Conservation (phyloP, 129 eudicot species). For the Tagetes patula region DNA sequence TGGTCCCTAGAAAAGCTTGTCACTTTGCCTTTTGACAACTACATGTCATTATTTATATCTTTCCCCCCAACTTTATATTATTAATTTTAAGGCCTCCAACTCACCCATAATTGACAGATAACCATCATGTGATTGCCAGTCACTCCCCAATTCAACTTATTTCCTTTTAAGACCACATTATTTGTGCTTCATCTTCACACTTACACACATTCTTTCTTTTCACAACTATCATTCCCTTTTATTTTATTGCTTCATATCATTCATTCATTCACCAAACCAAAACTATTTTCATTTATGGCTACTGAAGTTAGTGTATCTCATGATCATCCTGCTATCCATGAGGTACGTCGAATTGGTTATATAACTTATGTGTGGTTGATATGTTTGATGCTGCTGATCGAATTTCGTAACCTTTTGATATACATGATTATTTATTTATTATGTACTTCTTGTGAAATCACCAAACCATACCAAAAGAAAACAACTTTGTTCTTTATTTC, state of each 20-base stretch:
- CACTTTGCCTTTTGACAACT: conserved; percentile 60
- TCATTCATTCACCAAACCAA: conserved; percentile 6
- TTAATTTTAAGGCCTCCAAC: conserved; percentile 50
- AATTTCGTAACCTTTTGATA: no score
- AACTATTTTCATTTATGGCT: conserved; percentile 50
- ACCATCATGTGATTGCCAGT: conserved; percentile 61
- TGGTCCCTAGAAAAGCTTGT: conserved; percentile 53
- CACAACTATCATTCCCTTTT: conserved; percentile 47
- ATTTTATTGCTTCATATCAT: conserved; percentile 1
- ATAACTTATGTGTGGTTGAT: no score
- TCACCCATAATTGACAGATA: conserved; percentile 66
- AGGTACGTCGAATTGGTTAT: conserved; percentile 34
- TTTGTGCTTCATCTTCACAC: conserved; percentile 35
- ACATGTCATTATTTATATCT: conserved; percentile 36
- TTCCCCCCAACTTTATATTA: conserved; percentile 25
- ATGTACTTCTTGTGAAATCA: no score
- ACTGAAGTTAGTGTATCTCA: conserved; percentile 44
- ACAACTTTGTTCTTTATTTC: no score
- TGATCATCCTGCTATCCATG: conserved; percentile 41
- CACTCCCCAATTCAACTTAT: conserved; percentile 29
- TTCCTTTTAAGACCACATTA: conserved; percentile 32
- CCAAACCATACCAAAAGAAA: no score
- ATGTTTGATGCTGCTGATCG: no score
- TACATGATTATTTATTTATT: no score
- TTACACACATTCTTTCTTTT: conserved; percentile 28